Evolutionary conservation across 768 basidiomycete genomes (phyloP).

Genomic region (Lentinula raphanica): DNA sequence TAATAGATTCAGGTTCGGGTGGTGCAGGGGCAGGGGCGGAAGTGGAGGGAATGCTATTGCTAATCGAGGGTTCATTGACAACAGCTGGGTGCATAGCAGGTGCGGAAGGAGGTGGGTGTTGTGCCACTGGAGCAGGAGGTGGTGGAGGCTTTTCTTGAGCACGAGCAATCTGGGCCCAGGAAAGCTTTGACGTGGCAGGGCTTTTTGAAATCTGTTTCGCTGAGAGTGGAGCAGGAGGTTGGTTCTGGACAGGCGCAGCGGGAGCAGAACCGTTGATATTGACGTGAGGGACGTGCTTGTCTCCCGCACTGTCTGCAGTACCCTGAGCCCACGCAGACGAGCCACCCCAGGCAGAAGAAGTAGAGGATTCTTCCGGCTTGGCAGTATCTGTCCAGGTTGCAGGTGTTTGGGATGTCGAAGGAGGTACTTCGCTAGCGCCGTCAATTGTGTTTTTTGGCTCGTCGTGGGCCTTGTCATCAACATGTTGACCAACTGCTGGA

Average conservation of each 20-base stretch:
- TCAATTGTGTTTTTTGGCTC: conserved; percentile 22
- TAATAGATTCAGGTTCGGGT: conserved; percentile 30
- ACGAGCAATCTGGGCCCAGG: conserved; percentile 82
- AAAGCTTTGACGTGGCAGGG: conserved; percentile 71
- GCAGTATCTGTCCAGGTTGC: conserved; percentile 24
- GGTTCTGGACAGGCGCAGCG: conserved; percentile 2
- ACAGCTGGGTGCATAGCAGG: conserved; percentile 18
- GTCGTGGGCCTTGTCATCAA: conserved; percentile 17
- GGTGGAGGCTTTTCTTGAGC: conserved; percentile 61
- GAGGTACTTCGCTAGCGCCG: conserved; percentile 14
- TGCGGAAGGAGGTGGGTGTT: conserved; percentile 9
- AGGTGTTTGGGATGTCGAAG: conserved; percentile 26
- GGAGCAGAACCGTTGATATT: background rate
- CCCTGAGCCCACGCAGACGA: conserved; percentile 32
- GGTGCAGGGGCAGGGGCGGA: conserved; percentile 23
- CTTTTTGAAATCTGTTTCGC: conserved; percentile 41
- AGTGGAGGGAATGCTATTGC: conserved; percentile 26
- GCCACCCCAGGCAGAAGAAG: conserved; percentile 26
- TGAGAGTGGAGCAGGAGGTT: conserved; percentile 8
- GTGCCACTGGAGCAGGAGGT: conserved; percentile 25
- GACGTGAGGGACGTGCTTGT: background rate
- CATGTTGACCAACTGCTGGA: conserved; percentile 16
- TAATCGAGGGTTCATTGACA: conserved; percentile 25
- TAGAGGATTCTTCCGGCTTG: background rate
- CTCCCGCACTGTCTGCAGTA: background rate